Conservation (phyloP, 148 eudicot species). For the Rhododendron vialii region DNA sequence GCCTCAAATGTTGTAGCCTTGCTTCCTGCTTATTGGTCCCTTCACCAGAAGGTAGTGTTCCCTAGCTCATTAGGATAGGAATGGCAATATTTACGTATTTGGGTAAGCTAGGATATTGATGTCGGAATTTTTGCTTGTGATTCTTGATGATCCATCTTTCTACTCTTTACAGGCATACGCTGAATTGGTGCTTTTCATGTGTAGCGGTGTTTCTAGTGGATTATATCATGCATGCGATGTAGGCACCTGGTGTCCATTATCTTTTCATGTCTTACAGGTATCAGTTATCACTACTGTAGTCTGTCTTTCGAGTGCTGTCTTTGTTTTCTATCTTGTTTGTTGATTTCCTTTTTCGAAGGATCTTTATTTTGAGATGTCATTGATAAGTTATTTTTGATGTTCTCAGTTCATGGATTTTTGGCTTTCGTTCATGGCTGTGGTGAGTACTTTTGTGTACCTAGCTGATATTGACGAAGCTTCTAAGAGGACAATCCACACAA, state of each 20-base stretch:
- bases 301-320: not conserved
- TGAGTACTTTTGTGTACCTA: constrained; percentile 84
- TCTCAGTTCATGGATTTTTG: constrained; percentile 91
- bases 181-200: constrained; percentile 80
- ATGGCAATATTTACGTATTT: not conserved
- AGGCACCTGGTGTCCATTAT: constrained; percentile 80
- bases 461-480: constrained; percentile 66
- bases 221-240: constrained; percentile 95
- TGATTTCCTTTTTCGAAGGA: not conserved
- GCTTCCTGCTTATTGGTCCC: constrained; percentile 91
- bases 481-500: constrained; percentile 80
- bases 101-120: not conserved
- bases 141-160: not conserved
- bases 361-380: not conserved
- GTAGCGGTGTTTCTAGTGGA: constrained; percentile 86
- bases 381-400: not conserved
- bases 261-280: constrained; percentile 75
- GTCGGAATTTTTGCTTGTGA: not conserved
- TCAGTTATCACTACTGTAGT: constrained; percentile 40
- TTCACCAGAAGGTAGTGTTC: constrained; percentile 62
- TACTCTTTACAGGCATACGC: constrained; percentile 67
- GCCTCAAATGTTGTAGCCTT: constrained; percentile 91
- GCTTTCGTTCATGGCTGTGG: constrained; percentile 97
- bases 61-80: constrained; percentile 1
- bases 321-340: not conserved